A percentile compares a stretch with the other conserved stretches of the same genome.
Conservation (phyloP, 257 asterid species). For the Nicotiana tabacum region DNA sequence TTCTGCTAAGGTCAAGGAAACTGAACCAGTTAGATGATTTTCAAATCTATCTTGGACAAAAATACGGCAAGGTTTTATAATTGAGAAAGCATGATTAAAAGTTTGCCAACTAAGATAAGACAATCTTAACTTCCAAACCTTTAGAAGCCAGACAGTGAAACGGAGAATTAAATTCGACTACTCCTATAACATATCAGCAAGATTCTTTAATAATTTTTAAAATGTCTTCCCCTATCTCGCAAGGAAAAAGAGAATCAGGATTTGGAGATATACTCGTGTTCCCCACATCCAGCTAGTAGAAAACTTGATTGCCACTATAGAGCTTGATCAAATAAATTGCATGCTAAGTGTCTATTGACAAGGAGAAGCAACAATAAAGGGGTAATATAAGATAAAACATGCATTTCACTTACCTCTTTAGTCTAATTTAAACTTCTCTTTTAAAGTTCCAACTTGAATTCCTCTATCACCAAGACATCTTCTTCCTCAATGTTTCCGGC, state of each 20-base stretch:
- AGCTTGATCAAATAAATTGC: neutral
- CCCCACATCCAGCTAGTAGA: neutral
- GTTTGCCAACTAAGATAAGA: neutral
- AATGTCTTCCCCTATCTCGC: neutral
- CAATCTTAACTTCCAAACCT: neutral
- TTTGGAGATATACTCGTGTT: neutral
- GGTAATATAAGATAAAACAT: neutral
- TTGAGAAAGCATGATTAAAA: neutral
- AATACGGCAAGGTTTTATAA: neutral
- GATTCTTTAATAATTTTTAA: neutral
- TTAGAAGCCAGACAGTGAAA: neutral
- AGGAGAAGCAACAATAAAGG: neutral
- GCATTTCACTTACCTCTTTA: neutral
- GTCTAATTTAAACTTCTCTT: neutral
- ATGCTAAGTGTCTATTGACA: neutral
- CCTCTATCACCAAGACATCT: slow-evolving; percentile 61
- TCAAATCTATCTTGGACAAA: neutral
- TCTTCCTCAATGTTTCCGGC: slow-evolving; percentile 8
- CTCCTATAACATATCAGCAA: neutral
- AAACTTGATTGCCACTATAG: neutral
- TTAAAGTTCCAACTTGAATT: slow-evolving; percentile 61
- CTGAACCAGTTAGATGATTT: neutral
- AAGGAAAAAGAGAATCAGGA: neutral
- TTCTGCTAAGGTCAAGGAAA: too few relatives aligned
- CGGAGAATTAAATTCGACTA: neutral